Base-by-base conservation (phyloP, 1,284 basidiomycete species). In the Cryptococcus sp. region DNA sequence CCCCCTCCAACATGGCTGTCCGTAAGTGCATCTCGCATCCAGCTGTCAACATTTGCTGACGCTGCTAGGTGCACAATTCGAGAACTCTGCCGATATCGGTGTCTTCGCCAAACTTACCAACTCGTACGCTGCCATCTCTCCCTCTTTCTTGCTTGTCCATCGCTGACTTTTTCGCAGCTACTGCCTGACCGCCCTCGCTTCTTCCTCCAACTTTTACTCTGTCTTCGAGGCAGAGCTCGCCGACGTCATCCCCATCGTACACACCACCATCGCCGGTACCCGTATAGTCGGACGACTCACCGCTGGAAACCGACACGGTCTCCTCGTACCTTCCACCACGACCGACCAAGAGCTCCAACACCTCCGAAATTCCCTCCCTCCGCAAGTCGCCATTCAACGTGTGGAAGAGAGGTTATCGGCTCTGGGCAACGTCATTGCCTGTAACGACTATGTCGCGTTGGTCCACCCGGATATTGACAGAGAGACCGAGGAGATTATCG, bases 401-500 rank as follows among this genome's bases (percentile, higher is more conserved):
- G 86, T 99, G 37, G 95, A 99, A 72, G 94, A 98, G 77, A 83
- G 94, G 39, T 78, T 98, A 53, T 92, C 88, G 16, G 95, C 95
- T 0, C 82, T 99, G 23, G 94, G 94, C 18, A 99, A 99, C 69
- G 95, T 98, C 51, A 94, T 99, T 72, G 91, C 91, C 16, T 95
- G 90, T 54, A 98, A 99, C 73, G 94, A 97, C 78, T 87, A 95
- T 66, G 92, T 97, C 57, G 92, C 92, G 7, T 84, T 97, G 59
- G 92, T 95, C 19, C 92, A 97, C 74, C 95, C 95, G 12, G 95
- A 99, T 63, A 79, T 99, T 54, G 94, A 98, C 76, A 82, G 94
- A 50, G 95, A 99, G 76, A 99, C 95, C 7, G 95, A 99, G 70
- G 95, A 98, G 74, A 98, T 99, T 74, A 97, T 99, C 71, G 94